These are phyloP conservation scores for Urtica urens DNA, from an alignment of 306 rosid genomes.

Conservation along the genomic window DNA sequence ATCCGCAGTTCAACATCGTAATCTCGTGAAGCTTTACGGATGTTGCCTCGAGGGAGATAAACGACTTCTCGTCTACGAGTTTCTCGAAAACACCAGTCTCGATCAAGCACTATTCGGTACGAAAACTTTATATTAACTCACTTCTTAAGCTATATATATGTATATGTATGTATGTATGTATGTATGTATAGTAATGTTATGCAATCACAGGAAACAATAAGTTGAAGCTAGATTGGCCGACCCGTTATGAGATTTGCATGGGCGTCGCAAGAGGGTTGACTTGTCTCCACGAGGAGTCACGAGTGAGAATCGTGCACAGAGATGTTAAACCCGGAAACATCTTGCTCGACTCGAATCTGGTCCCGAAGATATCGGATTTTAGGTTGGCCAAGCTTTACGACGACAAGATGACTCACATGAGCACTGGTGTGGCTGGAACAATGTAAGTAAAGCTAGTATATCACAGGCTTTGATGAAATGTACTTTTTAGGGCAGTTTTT, in stretches of 20 bases:
- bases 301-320: conserved; percentile 54
- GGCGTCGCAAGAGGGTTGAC: conserved; percentile 42
- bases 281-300: conserved; percentile 66
- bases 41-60: conserved; percentile 60
- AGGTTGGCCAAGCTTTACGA: conserved; percentile 71
- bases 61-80: conserved; percentile 65
- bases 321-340: conserved; percentile 79
- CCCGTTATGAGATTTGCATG: conserved; percentile 12
- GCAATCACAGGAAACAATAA: conserved; percentile 9
- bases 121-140: conserved; percentile 2
- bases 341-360: conserved; percentile 42
- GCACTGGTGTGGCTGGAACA: conserved; percentile 67
- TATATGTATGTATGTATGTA: background rate
- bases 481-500: background rate
- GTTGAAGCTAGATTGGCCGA: conserved; percentile 11
- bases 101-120: conserved; percentile 35
- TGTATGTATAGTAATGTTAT: background rate
- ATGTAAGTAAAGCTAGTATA: conserved; percentile 26
- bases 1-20: conserved; percentile 74
- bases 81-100: conserved; percentile 65
- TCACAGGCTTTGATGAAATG: background rate
- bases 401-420: conserved; percentile 64
- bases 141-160: background rate
- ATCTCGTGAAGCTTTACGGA: conserved; percentile 62
- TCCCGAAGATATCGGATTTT: conserved; percentile 68